Base-by-base conservation (phyloP, 1,284 basidiomycete species). In the Cutaneotrichosporon spelunceum region DNA sequence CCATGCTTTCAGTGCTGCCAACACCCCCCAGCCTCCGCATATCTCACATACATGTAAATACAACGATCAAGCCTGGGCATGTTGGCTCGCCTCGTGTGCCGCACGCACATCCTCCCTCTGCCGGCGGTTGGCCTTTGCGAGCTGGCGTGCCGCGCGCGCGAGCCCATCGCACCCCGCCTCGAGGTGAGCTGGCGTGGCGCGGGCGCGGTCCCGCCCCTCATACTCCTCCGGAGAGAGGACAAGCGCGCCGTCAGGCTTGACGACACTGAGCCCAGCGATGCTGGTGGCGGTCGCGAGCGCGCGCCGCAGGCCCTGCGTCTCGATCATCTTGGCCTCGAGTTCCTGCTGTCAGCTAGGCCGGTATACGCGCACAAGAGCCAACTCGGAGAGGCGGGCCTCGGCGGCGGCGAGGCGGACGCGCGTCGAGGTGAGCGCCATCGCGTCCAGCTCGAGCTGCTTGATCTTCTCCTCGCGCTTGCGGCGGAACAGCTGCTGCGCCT, bases 401-500 rank as follows among this genome's bases (percentile, higher is more conserved):
- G 69, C 65, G n/a, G 69, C 68, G 3, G 56, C 56, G 27, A 73
- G 64, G 4, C 69, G 67, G 29, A 56, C 53, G 29, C 69, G 67
- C 3, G 71, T 63, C 10, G 59, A 47, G 24, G 61, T 66, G 11
- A 75, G 65, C 21, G 70, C 67, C 16, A 68, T 66, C 2, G 68
- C 64, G 57, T 75, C 74, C 2, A 61, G 49, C 61, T 78, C 75
- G 30, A 78, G 69, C 62, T 72, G 66, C 61, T 75, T 75, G 68
- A 79, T 78, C 64, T 71, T 64, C 65, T 79, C 76, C 60, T 79
- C 77, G 30, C 77, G 67, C 36, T 72, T 59, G 50, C 73, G 68
- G 26, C 77, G 65, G 69, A 76, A 79, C 5, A 72, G 71, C 60
- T 77, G 76, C 63, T 79, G 77, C 6, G 77, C 77, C 49, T 72